Evolutionary conservation across 2,329 filamentous ascomycete genomes (phyloP).

Genomic region (Fusarium redolens): DNA sequence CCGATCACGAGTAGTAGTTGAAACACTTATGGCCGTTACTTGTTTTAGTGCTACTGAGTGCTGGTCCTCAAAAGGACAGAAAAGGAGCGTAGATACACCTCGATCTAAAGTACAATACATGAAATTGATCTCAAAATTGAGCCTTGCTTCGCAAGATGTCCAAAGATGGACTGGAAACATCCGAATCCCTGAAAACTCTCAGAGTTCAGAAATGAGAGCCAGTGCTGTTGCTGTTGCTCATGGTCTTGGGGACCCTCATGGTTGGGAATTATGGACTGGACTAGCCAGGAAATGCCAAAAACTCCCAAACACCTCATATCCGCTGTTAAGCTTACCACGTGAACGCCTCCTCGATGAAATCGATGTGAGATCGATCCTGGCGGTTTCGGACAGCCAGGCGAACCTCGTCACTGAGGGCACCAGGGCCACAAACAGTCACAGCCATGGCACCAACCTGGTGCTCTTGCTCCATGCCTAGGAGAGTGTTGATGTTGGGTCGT

Average conservation of each 20-base stretch:
- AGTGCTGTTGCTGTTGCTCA: background rate
- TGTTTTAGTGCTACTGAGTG: constrained; percentile 9
- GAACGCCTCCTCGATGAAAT: constrained; percentile 85
- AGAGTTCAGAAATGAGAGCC: constrained; percentile 4
- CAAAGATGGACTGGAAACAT: constrained; percentile 24
- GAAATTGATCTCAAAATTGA: constrained; percentile 37
- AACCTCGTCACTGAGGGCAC: constrained; percentile 80
- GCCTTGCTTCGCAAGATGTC: constrained; percentile 32
- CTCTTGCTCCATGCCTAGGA: constrained; percentile 79
- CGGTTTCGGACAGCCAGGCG: constrained; percentile 72
- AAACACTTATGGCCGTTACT: constrained; percentile 1
- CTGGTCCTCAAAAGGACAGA: background rate
- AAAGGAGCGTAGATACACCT: constrained; percentile 38
- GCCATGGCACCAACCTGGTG: constrained; percentile 79
- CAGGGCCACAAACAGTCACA: constrained; percentile 80
- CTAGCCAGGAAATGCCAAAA: constrained; percentile 16
- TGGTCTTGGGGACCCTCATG: background rate
- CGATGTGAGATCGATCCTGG: constrained; percentile 74
- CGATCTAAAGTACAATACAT: constrained; percentile 39
- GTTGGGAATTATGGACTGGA: constrained; percentile 7
- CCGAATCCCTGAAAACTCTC: constrained; percentile 3
- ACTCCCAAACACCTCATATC: constrained; percentile 1
- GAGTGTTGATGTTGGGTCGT: constrained; percentile 77
- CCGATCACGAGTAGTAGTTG: background rate
- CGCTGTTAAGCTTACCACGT: constrained; percentile 57